These are phyloP conservation scores for Metarhizium brunneum DNA, from an alignment of 2,329 filamentous ascomycete genomes.

Conservation along the genomic window DNA sequence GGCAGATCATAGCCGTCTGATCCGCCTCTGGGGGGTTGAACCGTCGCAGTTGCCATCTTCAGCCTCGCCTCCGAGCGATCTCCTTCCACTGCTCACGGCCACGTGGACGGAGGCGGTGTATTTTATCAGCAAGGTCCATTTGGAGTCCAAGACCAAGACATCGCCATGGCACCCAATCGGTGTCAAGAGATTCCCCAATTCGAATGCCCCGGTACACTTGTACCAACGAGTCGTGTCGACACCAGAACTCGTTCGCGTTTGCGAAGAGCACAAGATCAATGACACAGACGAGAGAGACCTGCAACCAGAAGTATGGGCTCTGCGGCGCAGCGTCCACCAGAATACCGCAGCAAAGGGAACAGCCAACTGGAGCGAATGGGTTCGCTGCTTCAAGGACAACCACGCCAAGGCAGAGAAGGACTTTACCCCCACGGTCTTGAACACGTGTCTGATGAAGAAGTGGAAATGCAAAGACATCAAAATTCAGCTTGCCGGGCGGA, in stretches of 20 bases:
- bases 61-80: conserved; percentile 28
- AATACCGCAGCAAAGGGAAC: conserved; percentile 41
- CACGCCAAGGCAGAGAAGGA: conserved; percentile 29
- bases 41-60: conserved; percentile 36
- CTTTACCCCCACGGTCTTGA: conserved; percentile 29
- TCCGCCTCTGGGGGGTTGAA: conserved; percentile 45
- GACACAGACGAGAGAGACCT: conserved; percentile 12
- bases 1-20: conserved; percentile 31
- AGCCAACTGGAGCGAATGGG: conserved; percentile 57
- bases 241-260: conserved; percentile 30
- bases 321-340: conserved; percentile 52
- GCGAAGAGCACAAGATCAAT: conserved; percentile 19
- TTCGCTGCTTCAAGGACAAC: conserved; percentile 44
- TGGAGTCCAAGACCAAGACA: background rate
- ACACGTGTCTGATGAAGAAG: conserved; percentile 25
- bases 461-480: conserved; percentile 38
- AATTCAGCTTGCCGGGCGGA: conserved; percentile 24
- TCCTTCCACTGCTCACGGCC: conserved; percentile 40
- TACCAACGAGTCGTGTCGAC: conserved; percentile 39
- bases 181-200: conserved; percentile 38
- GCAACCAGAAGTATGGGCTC: conserved; percentile 50
- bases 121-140: conserved; percentile 46
- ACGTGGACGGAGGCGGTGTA: conserved; percentile 49
- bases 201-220: conserved; percentile 41
- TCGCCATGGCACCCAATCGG: conserved; percentile 41